phyloP scores from a whole-genome alignment of 345 rosid genomes.

The Excoecaria cochinchinensis region DNA sequence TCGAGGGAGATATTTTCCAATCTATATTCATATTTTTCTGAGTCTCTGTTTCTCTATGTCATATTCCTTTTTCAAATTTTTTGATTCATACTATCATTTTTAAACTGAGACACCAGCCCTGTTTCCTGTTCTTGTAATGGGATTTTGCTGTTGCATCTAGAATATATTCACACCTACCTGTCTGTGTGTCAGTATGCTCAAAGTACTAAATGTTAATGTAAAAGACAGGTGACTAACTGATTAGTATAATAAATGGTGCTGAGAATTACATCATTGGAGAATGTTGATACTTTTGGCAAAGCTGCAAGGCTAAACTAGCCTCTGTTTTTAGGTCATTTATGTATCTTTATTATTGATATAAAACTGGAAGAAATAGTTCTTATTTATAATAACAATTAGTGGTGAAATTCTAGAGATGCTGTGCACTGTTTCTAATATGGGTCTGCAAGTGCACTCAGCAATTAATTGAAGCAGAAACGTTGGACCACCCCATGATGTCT shows the following conservation, averaged over 20 bases:
- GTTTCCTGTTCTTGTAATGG: background rate
- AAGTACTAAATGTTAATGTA: no score
- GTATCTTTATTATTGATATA: no score
- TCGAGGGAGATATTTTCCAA: background rate
- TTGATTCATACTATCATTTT: background rate
- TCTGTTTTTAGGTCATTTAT: no score
- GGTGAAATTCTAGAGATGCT: no score
- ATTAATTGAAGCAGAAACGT: background rate
- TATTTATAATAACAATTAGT: background rate
- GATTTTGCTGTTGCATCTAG: background rate
- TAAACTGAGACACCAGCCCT: background rate
- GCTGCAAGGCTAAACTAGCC: no score
- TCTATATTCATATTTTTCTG: background rate
- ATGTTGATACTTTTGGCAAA: no score
- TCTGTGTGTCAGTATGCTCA: background rate
- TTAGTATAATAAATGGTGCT: no score
- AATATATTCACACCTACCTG: background rate
- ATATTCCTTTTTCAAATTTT: no score
- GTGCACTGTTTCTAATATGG: background rate
- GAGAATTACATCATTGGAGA: no score
- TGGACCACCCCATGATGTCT: background rate
- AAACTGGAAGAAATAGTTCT: no score
- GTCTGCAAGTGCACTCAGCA: background rate
- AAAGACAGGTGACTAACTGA: no score
- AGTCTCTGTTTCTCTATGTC: background rate